Conservation (phyloP, 139 green algal species). For the Eudorina sp. region DNA sequence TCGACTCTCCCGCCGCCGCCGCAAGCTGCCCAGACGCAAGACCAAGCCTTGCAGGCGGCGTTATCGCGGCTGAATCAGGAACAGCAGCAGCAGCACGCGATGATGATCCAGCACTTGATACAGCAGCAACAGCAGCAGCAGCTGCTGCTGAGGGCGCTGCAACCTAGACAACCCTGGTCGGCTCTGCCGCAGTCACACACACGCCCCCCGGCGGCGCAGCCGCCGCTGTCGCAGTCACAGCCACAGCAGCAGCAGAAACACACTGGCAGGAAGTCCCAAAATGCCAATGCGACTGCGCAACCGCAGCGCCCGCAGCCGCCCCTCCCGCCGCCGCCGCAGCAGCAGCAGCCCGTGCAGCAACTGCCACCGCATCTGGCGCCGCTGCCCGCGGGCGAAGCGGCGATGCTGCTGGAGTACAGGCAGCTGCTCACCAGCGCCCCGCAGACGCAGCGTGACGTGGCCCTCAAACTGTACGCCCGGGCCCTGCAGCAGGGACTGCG, state of each 20-base stretch:
- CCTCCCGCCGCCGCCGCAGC: background rate
- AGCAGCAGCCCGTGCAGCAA: background rate
- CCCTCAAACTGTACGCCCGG: background rate
- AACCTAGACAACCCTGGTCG: too few species aligned
- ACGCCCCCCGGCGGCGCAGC: too few species aligned
- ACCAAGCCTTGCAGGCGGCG: background rate
- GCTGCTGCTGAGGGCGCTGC: background rate
- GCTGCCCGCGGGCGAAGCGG: background rate
- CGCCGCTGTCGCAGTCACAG: too few species aligned
- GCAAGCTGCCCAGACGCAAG: too few species aligned
- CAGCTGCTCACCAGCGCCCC: background rate
- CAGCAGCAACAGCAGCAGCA: constrained; percentile 8
- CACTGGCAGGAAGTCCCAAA: too few species aligned
- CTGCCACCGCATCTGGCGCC: background rate
- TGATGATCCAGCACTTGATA: background rate
- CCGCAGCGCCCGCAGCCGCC: background rate
- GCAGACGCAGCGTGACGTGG: background rate
- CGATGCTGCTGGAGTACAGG: background rate
- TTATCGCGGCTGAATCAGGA: background rate
- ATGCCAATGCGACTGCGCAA: too few species aligned
- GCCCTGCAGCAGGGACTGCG: background rate
- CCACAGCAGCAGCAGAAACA: constrained; percentile 1
- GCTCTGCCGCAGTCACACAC: too few species aligned
- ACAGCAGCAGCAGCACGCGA: background rate
- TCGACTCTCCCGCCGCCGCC: background rate